Percentiles rank a stretch among this genome's conserved stretches.
Evolutionary conservation across 495 filamentous ascomycete species (phyloP).

Genomic region (Aspergillus cavernicola): DNA sequence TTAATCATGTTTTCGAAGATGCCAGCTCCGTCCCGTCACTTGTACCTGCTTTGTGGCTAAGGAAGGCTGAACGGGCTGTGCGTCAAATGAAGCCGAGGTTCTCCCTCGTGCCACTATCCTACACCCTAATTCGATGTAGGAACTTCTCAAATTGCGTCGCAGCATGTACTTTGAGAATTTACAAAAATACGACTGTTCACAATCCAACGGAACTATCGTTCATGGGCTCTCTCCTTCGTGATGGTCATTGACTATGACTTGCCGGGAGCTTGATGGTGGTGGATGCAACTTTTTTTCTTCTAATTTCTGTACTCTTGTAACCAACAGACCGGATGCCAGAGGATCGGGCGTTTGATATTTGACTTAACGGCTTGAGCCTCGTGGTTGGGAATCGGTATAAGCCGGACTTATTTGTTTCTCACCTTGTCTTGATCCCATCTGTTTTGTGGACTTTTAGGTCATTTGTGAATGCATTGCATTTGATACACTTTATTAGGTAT

Average conservation of each 20-base stretch:
- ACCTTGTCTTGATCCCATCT: neutral
- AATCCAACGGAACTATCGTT: no score
- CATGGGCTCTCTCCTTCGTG: neutral
- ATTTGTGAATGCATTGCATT: neutral
- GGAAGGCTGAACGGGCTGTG: neutral
- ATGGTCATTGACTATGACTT: neutral
- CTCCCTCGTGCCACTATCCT: no score
- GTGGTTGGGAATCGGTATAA: constrained; percentile 7
- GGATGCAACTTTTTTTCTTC: neutral
- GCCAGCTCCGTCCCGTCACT: no score
- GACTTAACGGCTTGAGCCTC: neutral
- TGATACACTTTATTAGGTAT: no score
- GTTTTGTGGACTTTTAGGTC: neutral
- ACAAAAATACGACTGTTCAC: no score
- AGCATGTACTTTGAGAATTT: no score
- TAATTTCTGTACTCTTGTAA: neutral
- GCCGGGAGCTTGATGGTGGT: neutral
- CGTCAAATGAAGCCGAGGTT: no score
- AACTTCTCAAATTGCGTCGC: neutral
- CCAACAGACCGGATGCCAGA: neutral
- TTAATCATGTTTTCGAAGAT: neutral
- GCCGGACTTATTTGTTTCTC: constrained; percentile 9
- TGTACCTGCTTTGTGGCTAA: neutral
- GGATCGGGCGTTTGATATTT: constrained; percentile 5
- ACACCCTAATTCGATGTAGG: neutral